phyloP scores from a whole-genome alignment of 116 monocot species.

The Papilionanthe hybrid region DNA sequence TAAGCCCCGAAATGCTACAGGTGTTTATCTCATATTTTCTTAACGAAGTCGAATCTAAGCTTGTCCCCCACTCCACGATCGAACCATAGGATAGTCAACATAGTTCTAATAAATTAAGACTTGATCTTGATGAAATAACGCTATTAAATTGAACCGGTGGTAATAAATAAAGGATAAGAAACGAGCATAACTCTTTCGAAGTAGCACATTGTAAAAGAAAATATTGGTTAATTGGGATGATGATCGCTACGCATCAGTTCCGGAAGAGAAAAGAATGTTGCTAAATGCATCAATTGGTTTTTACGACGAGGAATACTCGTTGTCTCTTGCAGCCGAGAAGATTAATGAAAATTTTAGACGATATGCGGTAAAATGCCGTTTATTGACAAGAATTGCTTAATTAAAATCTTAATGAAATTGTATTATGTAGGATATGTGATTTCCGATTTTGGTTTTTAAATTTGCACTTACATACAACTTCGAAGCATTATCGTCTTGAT shows the following conservation, averaged over 20 bases:
- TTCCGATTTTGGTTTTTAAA: not conserved
- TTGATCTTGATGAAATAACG: not conserved
- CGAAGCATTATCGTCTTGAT: not conserved
- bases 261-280: slow-evolving; percentile 96
- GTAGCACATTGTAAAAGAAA: not conserved
- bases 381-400: slow-evolving; percentile 1
- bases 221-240: not conserved
- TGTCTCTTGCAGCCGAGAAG: slow-evolving; percentile 31
- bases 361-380: not conserved
- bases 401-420: not conserved
- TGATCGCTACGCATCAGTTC: slow-evolving; percentile 72
- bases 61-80: too few relatives aligned
- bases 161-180: not conserved
- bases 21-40: too few relatives aligned
- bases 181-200: not conserved
- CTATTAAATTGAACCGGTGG: not conserved
- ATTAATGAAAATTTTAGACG: slow-evolving; percentile 11
- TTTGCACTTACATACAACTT: not conserved
- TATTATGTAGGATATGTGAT: not conserved
- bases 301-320: slow-evolving; percentile 44
- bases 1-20: too few relatives aligned
- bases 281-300: slow-evolving; percentile 71
- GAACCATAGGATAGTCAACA: too few relatives aligned
- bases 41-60: too few relatives aligned
- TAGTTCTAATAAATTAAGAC: too few relatives aligned